Base-by-base conservation (phyloP, 306 rosid species). In the Begonia peltatifolia region DNA sequence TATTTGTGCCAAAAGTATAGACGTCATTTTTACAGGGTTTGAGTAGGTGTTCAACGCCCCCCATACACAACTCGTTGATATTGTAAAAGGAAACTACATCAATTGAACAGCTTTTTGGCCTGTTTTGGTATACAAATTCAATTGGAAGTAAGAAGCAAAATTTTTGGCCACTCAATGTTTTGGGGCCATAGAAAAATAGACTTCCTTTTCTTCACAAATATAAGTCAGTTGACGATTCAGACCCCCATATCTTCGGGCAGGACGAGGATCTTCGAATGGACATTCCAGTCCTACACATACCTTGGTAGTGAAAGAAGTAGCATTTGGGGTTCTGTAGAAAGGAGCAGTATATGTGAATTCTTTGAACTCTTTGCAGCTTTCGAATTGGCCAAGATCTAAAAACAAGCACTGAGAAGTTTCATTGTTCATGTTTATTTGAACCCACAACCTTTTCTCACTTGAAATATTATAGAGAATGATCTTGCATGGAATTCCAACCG, bases 401-500 rank as follows among this genome's bases (percentile, higher is more conserved):
- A 63, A 85, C 15, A 67, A 50, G 63, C 71, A 49, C 36, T 74
- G 94, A 30, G 65, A 50, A n/a, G 58, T 72, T 12, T 53, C 74
- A 43, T 71, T 77, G 61, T 76, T 83, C 66, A 63, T 14, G 55
- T 63, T 60, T 77, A 89, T 74, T 62, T 60, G 78, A 47, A 85
- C 58, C 95, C 95, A 85, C 58, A 82, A 22, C 68, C 61, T 78
- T 44, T 65, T 68, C 61, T 71, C 68, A 8, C 57, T 70, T 35
- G 5, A 17, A 53, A 74, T 57, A 55, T 89, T 89, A 56, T 64
- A 79, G 48, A 82, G 80, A 18, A 63, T 75, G 64, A 89, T 78
- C 62, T 71, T 70, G 70, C 95, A 85, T 9, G 79, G 76, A 58
- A 84, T 67, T 49, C 87, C 79, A 50, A 74, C 83, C 0, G 95